These are phyloP conservation scores for Mycena capillaripes DNA, from an alignment of 768 basidiomycete species.

Conservation along the genomic window DNA sequence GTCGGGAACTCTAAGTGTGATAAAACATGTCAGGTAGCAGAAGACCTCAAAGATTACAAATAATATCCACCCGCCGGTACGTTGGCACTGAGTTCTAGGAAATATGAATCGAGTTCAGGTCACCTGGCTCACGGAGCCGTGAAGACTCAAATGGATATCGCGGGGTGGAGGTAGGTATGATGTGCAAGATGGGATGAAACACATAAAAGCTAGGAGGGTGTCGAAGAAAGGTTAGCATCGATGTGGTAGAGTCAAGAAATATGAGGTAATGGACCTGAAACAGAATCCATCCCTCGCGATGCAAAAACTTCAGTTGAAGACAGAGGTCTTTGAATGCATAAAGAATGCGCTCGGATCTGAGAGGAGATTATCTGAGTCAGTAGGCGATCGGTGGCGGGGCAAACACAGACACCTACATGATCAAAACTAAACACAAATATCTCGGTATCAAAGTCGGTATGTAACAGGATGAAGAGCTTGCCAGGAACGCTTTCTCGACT, in stretches of 20 bases:
- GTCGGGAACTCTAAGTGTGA: neutral
- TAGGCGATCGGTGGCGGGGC: neutral
- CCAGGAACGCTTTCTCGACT: neutral
- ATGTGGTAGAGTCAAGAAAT: neutral
- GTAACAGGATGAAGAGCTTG: constrained; percentile 11
- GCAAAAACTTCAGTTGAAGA: neutral
- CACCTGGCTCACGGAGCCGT: neutral
- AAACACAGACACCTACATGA: neutral
- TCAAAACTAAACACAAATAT: neutral
- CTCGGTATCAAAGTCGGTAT: constrained; percentile 6
- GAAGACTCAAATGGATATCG: constrained; percentile 1
- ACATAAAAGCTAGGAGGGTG: neutral
- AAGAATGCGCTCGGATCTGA: constrained; percentile 2
- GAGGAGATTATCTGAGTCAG: neutral
- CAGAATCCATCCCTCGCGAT: neutral
- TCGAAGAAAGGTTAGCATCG: constrained; percentile 2
- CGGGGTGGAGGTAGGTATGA: neutral
- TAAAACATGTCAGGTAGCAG: constrained; percentile 5
- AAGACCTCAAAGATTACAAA: constrained; percentile 3
- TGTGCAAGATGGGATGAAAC: constrained; percentile 2
- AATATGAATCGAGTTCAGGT: neutral
- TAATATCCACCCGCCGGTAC: constrained; percentile 2
- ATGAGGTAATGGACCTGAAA: neutral
- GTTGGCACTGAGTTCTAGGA: neutral
- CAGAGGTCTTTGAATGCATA: neutral